Evolutionary conservation across 345 rosid species (phyloP).

Genomic region (Bruguiera gymnorhiza): DNA sequence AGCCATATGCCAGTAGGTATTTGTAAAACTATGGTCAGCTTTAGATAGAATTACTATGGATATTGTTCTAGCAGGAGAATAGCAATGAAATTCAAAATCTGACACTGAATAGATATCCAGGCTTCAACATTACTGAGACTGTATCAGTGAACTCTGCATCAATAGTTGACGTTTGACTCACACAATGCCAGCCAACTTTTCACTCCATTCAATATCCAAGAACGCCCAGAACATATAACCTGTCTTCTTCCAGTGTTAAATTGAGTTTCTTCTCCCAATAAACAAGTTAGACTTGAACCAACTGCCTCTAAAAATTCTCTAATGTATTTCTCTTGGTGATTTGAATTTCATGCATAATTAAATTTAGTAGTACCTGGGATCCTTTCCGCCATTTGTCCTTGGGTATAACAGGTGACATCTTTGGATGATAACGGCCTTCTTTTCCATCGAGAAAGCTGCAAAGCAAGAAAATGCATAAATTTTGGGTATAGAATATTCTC

Average conservation of each 20-base stretch:
- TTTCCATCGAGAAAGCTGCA: constrained; percentile 26
- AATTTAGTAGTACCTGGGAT: constrained; percentile 23
- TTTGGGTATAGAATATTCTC: constrained; percentile 1
- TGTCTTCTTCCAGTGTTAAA: not conserved
- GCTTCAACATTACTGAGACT: not conserved
- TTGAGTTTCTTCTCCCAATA: not conserved
- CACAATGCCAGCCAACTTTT: no score
- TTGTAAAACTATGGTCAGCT: no score
- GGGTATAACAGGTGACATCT: constrained; percentile 19
- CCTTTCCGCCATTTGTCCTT: constrained; percentile 34
- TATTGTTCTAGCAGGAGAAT: not conserved
- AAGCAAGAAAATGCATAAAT: constrained; percentile 34
- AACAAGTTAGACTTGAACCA: not conserved
- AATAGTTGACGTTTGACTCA: no score
- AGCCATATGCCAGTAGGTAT: no score
- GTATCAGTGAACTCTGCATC: no score
- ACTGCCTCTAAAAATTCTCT: not conserved
- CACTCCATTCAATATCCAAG: not conserved
- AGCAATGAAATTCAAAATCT: not conserved
- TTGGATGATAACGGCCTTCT: constrained; percentile 21
- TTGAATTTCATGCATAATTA: constrained; percentile 36
- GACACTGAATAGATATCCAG: not conserved
- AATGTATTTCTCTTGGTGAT: no score
- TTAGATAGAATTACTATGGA: no score
- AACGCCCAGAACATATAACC: no score